These are phyloP conservation scores for Vanderwaltozyma yarrowii DNA, from an alignment of 805 yeast species.

Conservation along the genomic window DNA sequence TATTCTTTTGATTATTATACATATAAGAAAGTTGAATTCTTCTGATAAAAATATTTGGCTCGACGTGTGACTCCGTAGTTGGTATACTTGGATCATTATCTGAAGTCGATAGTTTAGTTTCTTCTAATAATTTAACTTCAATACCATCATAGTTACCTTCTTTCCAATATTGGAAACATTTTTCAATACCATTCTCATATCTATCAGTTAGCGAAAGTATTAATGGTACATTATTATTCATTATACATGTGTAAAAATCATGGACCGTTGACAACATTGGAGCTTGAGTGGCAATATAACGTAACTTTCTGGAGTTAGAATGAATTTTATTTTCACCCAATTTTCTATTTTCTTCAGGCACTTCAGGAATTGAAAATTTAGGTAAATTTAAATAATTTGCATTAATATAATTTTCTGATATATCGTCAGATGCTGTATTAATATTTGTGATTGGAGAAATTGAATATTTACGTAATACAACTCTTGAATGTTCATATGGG, in stretches of 20 bases:
- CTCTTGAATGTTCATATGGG: slow-evolving; percentile 80
- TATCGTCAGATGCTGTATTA: slow-evolving; percentile 6
- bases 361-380: background rate
- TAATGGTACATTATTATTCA: slow-evolving; percentile 52
- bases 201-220: slow-evolving; percentile 70
- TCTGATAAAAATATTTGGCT: slow-evolving; percentile 12
- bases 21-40: slow-evolving; percentile 34
- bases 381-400: slow-evolving; percentile 56
- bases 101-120: slow-evolving; percentile 2
- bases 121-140: slow-evolving; percentile 20
- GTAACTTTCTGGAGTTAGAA: slow-evolving; percentile 23
- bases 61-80: background rate
- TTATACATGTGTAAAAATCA: slow-evolving; percentile 77
- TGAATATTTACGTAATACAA: slow-evolving; percentile 36
- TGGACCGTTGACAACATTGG: slow-evolving; percentile 65
- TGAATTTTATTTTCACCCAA: background rate
- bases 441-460: background rate
- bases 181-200: slow-evolving; percentile 64
- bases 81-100: background rate
- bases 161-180: slow-evolving; percentile 78
- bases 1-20: slow-evolving; percentile 12
- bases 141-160: slow-evolving; percentile 39
- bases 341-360: background rate
- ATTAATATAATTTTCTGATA: slow-evolving; percentile 59
- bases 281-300: slow-evolving; percentile 84